Percentiles rank a stretch among this genome's conserved stretches.
phyloP scores from a whole-genome alignment of 2,329 filamentous ascomycete species.

The Furcasterigmium furcatum region DNA sequence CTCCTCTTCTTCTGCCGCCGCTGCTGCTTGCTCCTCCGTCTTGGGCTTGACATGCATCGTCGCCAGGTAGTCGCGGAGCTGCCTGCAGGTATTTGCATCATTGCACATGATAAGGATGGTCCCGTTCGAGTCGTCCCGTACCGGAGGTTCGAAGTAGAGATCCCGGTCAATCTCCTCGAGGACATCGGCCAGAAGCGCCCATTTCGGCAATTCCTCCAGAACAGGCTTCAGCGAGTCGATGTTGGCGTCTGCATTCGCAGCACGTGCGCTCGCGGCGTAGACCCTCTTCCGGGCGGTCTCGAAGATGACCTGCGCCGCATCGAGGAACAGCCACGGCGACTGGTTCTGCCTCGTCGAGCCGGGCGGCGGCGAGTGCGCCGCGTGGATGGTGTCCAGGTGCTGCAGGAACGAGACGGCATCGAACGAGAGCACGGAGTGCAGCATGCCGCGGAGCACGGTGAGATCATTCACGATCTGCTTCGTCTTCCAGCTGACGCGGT shows the following conservation, averaged over 20 bases:
- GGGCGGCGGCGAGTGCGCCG: conserved; percentile 82
- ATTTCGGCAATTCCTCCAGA: conserved; percentile 93
- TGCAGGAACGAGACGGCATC: conserved; percentile 90
- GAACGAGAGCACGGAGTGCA: conserved; percentile 78
- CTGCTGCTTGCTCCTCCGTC: conserved; percentile 29
- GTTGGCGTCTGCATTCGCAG: conserved; percentile 31
- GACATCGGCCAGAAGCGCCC: conserved; percentile 83
- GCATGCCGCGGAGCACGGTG: conserved; percentile 75
- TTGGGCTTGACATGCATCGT: conserved; percentile 76
- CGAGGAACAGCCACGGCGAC: conserved; percentile 93
- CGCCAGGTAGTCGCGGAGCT: conserved; percentile 87
- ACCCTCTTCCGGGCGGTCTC: conserved; percentile 85
- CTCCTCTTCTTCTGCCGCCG: conserved; percentile 15
- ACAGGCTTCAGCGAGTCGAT: conserved; percentile 70
- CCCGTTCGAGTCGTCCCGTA: conserved; percentile 83
- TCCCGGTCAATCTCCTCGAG: conserved; percentile 92
- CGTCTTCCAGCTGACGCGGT: conserved; percentile 91
- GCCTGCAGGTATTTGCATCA: conserved; percentile 79
- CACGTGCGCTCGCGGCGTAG: conserved; percentile 67
- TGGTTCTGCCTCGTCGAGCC: conserved; percentile 85
- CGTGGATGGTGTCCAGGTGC: conserved; percentile 90
- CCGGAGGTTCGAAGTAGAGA: conserved; percentile 74
- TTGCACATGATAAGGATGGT: conserved; percentile 95
- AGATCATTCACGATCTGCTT: conserved; percentile 91
- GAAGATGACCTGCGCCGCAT: conserved; percentile 92